phyloP scores from a whole-genome alignment of 164 flowering plant genomes.

The Taxillus chinensis region DNA sequence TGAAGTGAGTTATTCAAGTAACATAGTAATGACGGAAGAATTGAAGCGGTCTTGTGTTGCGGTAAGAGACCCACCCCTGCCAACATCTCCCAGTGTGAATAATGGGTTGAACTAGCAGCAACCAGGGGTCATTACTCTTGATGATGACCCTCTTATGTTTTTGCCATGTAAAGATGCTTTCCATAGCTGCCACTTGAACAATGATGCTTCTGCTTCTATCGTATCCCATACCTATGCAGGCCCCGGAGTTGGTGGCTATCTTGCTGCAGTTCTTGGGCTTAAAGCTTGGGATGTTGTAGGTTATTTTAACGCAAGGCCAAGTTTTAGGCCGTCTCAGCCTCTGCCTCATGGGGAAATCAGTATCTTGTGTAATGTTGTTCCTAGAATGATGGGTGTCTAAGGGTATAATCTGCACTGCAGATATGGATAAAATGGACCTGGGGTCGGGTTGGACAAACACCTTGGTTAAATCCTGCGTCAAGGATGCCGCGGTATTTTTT shows the following conservation, averaged over 20 bases:
- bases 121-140: no score
- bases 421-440: conserved; percentile 3
- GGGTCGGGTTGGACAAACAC: conserved; percentile 10
- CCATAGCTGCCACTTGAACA: conserved; percentile 4
- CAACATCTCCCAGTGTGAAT: neutral
- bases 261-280: conserved; percentile 1
- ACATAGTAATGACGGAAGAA: conserved; percentile 16
- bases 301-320: no score
- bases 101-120: conserved; percentile 14
- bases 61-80: conserved; percentile 1
- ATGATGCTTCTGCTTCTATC: no score
- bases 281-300: neutral
- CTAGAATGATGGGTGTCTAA: conserved; percentile 9
- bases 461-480: conserved; percentile 13
- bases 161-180: conserved; percentile 4
- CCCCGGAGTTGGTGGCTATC: conserved; percentile 9
- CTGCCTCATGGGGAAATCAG: no score
- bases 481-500: no score
- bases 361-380: conserved; percentile 5
- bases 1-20: conserved; percentile 19
- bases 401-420: conserved; percentile 16
- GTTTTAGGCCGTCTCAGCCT: no score
- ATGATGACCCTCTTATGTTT: conserved; percentile 6
- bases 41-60: conserved; percentile 18
- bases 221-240: no score